Conservation (phyloP, 345 rosid species). For the Salix arbutifolia region DNA sequence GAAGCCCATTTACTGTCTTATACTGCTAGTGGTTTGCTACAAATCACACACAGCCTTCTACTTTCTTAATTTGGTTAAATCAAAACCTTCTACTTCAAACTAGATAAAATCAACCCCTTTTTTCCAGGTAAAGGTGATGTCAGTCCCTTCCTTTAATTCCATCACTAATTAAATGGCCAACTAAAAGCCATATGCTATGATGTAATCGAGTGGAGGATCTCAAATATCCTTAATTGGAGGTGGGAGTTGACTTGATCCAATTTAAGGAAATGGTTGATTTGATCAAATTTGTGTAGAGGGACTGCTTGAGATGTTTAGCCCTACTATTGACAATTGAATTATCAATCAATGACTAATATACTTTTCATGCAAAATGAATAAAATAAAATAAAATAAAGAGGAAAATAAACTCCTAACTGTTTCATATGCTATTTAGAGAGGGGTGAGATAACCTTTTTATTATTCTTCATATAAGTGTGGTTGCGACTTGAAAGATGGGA, state of each 20-base stretch:
- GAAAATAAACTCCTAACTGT: not conserved
- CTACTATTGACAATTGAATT: not conserved
- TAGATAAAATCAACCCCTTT: not conserved
- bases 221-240: not conserved
- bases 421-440: not conserved
- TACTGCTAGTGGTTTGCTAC: not conserved
- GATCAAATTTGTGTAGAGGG: not conserved
- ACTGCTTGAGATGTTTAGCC: not conserved
- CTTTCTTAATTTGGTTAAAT: not conserved
- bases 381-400: not conserved
- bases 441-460: not conserved
- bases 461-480: not conserved
- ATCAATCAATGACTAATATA: not conserved
- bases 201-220: not conserved
- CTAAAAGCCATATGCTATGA: not conserved
- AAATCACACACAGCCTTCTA: not conserved
- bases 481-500: not conserved
- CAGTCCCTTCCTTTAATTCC: not conserved
- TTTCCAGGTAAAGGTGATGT: not conserved
- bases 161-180: not conserved
- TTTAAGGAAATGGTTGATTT: not conserved
- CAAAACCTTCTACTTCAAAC: not conserved
- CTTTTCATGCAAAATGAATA: not conserved
- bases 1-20: not conserved
- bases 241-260: not conserved